Conservation (phyloP, 1,284 basidiomycete species). For the Ceraceosorus guamensis region DNA sequence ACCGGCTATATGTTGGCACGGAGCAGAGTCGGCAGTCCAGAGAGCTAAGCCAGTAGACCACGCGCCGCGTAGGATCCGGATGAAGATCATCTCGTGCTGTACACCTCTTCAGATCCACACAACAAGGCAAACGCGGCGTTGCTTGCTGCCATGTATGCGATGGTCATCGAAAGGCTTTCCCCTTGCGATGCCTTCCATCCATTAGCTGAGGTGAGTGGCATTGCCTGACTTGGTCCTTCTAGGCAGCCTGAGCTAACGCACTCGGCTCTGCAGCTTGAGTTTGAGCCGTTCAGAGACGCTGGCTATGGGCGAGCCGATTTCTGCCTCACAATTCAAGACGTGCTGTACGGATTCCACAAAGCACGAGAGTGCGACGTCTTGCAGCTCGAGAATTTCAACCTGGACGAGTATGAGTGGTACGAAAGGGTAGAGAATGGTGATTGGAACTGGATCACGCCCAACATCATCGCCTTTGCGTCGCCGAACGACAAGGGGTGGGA, state of each 20-base stretch:
- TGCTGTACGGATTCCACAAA: conserved; percentile 90
- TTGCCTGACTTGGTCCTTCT: background rate
- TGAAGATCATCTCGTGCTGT: conserved; percentile 69
- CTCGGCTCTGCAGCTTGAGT: conserved; percentile 56
- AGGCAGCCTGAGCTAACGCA: background rate
- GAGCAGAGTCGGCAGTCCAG: no score
- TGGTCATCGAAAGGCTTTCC: conserved; percentile 83
- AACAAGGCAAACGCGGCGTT: conserved; percentile 89
- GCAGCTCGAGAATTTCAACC: conserved; percentile 77
- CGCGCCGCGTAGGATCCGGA: background rate
- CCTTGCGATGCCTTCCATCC: conserved; percentile 93
- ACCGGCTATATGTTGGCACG: no score
- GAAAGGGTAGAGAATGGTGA: conserved; percentile 62
- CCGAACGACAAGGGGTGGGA: conserved; percentile 54
- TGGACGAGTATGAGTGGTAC: conserved; percentile 81
- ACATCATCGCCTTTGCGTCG: conserved; percentile 78
- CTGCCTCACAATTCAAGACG: conserved; percentile 72
- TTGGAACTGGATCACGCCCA: conserved; percentile 77
- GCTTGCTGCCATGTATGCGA: conserved; percentile 75
- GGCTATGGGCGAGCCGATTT: conserved; percentile 88
- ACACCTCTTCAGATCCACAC: conserved; percentile 75
- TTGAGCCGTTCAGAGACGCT: conserved; percentile 85
- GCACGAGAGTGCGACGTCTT: conserved; percentile 81
- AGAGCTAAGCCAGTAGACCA: no score
- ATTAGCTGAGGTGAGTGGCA: conserved; percentile 21